Percentiles rank a stretch among this genome's conserved stretches.
phyloP scores from a whole-genome alignment of 495 filamentous ascomycete genomes.

The Copromyces sp. region DNA sequence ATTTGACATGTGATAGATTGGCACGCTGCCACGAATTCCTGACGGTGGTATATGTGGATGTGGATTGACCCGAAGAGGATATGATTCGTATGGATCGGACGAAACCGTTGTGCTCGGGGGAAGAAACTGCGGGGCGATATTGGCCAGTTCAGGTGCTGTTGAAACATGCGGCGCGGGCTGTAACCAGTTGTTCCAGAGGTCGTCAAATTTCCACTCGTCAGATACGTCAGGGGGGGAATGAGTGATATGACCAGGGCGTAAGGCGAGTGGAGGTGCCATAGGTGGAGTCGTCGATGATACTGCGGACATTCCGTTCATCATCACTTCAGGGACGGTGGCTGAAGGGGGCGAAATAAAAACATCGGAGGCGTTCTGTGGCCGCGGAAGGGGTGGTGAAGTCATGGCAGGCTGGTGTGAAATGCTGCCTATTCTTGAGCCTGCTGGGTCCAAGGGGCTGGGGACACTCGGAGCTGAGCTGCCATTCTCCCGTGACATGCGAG shows the following conservation, averaged over 20 bases:
- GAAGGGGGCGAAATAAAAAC: constrained; percentile 8
- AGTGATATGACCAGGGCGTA: constrained; percentile 10
- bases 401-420: constrained; percentile 10
- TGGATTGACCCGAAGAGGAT: constrained; percentile 1
- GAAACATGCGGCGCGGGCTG: constrained; percentile 15
- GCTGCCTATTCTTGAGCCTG: background rate
- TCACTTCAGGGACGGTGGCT: constrained; percentile 1
- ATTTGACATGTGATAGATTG: constrained; percentile 8
- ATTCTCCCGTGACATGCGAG: constrained; percentile 4
- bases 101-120: constrained; percentile 3
- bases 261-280: background rate
- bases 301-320: constrained; percentile 15
- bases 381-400: constrained; percentile 9
- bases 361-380: constrained; percentile 9
- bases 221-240: constrained; percentile 21
- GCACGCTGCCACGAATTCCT: constrained; percentile 2
- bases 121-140: constrained; percentile 16
- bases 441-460: background rate
- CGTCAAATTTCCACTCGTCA: constrained; percentile 45
- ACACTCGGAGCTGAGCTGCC: constrained; percentile 1
- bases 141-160: constrained; percentile 1
- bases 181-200: constrained; percentile 42
- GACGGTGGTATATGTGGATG: constrained; percentile 7
- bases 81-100: constrained; percentile 15
- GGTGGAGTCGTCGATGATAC: background rate